Conservation (phyloP, 2,329 filamentous ascomycete species). For the Laburnicola sp. region DNA sequence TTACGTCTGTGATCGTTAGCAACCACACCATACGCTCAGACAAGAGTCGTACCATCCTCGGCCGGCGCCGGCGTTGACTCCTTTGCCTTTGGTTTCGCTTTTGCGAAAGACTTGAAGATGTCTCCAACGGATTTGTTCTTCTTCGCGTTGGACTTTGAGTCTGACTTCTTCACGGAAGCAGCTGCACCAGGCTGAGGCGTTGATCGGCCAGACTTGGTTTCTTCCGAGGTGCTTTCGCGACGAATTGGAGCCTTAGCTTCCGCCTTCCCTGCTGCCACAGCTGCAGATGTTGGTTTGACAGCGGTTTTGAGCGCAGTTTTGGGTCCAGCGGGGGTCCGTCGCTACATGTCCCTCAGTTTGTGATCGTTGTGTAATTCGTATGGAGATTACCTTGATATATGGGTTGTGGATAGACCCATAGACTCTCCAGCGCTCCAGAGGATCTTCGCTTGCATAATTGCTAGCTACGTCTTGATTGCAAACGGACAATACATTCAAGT, state of each 20-base stretch:
- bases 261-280: slow-evolving; percentile 25
- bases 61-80: slow-evolving; percentile 48
- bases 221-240: slow-evolving; percentile 35
- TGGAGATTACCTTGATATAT: slow-evolving; percentile 58
- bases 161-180: slow-evolving; percentile 36
- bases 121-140: slow-evolving; percentile 60
- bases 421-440: slow-evolving; percentile 59
- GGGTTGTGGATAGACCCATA: slow-evolving; percentile 78
- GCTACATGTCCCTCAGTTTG: slow-evolving; percentile 40
- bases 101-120: slow-evolving; percentile 81
- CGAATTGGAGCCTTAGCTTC: slow-evolving; percentile 21
- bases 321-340: slow-evolving; percentile 46
- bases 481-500: slow-evolving; percentile 70
- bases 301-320: slow-evolving; percentile 24
- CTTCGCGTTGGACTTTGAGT: slow-evolving; percentile 56
- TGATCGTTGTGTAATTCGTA: not conserved
- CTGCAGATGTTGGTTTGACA: slow-evolving; percentile 22
- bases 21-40: not conserved
- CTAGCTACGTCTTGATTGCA: slow-evolving; percentile 65
- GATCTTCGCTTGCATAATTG: slow-evolving; percentile 61
- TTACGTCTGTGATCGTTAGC: slow-evolving; percentile 47
- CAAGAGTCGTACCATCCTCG: slow-evolving; percentile 53
- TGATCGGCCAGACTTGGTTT: slow-evolving; percentile 40
- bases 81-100: slow-evolving; percentile 62
- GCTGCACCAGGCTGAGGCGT: slow-evolving; percentile 33